Evolutionary conservation across 2,329 filamentous ascomycete species (phyloP), one percentile per base, ranked within the genome.

Genomic region (Colletotrichum sp.): DNA sequence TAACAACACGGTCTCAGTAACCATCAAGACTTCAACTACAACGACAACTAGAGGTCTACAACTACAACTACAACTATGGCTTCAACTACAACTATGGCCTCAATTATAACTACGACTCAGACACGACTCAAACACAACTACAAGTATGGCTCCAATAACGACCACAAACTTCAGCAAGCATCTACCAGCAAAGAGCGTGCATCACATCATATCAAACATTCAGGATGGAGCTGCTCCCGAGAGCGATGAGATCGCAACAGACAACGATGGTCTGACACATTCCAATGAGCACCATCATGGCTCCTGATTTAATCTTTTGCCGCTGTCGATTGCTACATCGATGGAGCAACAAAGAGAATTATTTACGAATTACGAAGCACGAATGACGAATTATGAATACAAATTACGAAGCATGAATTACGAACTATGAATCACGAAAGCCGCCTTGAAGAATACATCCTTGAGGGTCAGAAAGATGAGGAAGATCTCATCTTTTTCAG

Each of bases 181-280:
- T 49, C 3, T 21, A 21, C n/a, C 10, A 49, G 44, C 44, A 49
- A 21, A 10, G 39, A 44, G 18, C 16, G 39, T n/a, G 39, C 39
- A 44, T n/a, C 18, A 1, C 16, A 44, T 44, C 4, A 44, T 2
- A 44, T n/a, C 1, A 44, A 0, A n/a, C 8, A 44, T 44, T 0
- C 16, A 49, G 0, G 44, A 49, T 13, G 44, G 18, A 49, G 44
- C 44, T 49, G 9, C 44, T 13, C 44, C 6, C 44, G 9, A 49
- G 10, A 21, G 18, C 9, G 2, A 21, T 21, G 6, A 21, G n/a
- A 52, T 21, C 44, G n/a, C n/a, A 52, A 52, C 0, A 13, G 6
- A 52, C n/a, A 10, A 12, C 18, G 1, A 52, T 0, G 44, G 1
- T 52, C 44, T 21, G 6, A 13, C n/a, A 2, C n/a, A 21, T 21